A percentile compares a stretch with the other conserved stretches of the same genome.
These are phyloP conservation scores for Trichoderma reesei DNA, from an alignment of 495 filamentous ascomycete genomes.

Conservation along the genomic window DNA sequence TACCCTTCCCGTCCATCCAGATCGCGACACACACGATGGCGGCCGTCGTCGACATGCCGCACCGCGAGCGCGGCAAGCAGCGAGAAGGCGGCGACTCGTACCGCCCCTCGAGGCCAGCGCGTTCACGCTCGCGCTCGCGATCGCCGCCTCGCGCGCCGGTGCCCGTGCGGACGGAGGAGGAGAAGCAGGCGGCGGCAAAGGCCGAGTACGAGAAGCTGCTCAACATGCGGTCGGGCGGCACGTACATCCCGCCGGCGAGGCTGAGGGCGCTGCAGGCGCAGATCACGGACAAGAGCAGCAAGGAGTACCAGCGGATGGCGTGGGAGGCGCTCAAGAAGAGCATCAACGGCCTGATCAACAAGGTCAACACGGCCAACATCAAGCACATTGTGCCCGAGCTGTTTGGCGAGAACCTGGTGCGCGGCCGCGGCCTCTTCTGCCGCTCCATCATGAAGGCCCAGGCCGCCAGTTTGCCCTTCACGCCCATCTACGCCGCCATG, in stretches of 20 bases:
- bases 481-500: conserved; percentile 89
- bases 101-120: conserved; percentile 19
- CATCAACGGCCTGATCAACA: conserved; percentile 97
- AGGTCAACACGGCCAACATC: conserved; percentile 95
- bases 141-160: conserved; percentile 33
- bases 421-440: conserved; percentile 87
- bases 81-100: conserved; percentile 37
- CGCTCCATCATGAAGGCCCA: conserved; percentile 95
- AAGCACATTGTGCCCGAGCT: conserved; percentile 93
- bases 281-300: conserved; percentile 90
- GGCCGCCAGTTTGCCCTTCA: conserved; percentile 92
- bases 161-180: conserved; percentile 58
- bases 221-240: conserved; percentile 84
- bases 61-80: conserved; percentile 19
- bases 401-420: conserved; percentile 86
- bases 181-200: conserved; percentile 72
- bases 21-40: conserved; percentile 16
- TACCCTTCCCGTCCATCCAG: background rate
- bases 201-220: conserved; percentile 86
- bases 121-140: conserved; percentile 22
- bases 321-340: conserved; percentile 99
- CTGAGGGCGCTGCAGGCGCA: conserved; percentile 88
- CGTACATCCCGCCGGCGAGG: conserved; percentile 88
- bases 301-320: conserved; percentile 98
- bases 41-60: conserved; percentile 20